These are phyloP conservation scores for Mycena amicta DNA, from an alignment of 768 basidiomycete species.

Conservation along the genomic window DNA sequence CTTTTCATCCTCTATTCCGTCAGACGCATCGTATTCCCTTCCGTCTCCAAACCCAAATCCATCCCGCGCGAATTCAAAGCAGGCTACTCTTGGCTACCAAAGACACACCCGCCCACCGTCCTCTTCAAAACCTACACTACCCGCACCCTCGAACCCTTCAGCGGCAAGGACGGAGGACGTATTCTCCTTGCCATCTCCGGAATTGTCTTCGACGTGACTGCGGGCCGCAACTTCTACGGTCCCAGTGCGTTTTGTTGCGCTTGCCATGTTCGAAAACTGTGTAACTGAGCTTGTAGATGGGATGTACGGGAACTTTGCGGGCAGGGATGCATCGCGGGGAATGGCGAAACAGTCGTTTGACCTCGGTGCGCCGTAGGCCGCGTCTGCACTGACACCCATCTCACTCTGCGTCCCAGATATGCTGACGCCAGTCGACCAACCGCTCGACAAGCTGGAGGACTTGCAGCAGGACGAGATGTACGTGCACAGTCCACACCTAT, in stretches of 20 bases:
- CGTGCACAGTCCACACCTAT: constrained; percentile 32
- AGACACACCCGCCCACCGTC: constrained; percentile 75
- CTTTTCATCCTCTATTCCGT: constrained; percentile 79
- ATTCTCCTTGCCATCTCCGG: constrained; percentile 88
- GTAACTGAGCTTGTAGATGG: constrained; percentile 58
- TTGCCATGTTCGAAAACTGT: background rate
- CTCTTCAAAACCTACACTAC: constrained; percentile 81
- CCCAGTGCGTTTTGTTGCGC: constrained; percentile 62
- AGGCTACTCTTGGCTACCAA: constrained; percentile 92
- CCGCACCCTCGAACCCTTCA: constrained; percentile 67
- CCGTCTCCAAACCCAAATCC: constrained; percentile 48
- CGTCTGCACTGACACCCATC: background rate
- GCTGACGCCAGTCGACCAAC: constrained; percentile 86
- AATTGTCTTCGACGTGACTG: constrained; percentile 90
- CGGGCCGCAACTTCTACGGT: constrained; percentile 91
- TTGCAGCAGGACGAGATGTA: constrained; percentile 83
- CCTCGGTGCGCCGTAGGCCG: constrained; percentile 52
- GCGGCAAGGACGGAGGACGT: constrained; percentile 63
- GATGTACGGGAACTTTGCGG: constrained; percentile 97
- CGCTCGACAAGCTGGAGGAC: constrained; percentile 82
- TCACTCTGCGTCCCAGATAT: constrained; percentile 66
- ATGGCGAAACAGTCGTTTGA: constrained; percentile 99
- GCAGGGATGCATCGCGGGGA: constrained; percentile 91
- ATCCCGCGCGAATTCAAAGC: constrained; percentile 74
- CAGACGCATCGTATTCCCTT: constrained; percentile 73